A percentile compares a stretch with the other conserved stretches of the same genome.
Evolutionary conservation across 1,139 yeast genomes (phyloP).

Genomic region (Sugiyamaella castrensis): DNA sequence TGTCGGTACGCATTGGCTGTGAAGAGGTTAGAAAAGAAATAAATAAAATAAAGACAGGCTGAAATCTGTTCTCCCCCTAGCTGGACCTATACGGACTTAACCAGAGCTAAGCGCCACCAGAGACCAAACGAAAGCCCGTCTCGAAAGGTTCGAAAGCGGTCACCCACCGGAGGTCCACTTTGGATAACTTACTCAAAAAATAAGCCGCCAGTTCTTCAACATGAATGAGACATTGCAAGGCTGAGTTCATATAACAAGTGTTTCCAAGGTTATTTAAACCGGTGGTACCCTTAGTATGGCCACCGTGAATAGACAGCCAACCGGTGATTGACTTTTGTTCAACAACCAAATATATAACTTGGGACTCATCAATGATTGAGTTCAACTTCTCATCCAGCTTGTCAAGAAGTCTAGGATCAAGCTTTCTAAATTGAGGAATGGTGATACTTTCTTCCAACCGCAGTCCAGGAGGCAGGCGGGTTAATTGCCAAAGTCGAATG

Average conservation of each 20-base stretch:
- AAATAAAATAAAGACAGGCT: too few species aligned
- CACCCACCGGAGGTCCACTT: too few species aligned
- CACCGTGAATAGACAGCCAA: constrained; percentile 14
- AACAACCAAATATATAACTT: constrained; percentile 4
- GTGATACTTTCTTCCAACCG: not conserved
- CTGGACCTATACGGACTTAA: too few species aligned
- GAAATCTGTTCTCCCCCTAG: too few species aligned
- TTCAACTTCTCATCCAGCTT: not conserved
- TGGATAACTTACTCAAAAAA: constrained; percentile 41
- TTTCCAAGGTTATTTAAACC: constrained; percentile 88
- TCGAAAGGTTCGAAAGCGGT: too few species aligned
- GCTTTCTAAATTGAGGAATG: not conserved
- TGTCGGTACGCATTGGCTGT: constrained; percentile 44
- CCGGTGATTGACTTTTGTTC: constrained; percentile 14
- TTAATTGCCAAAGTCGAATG: constrained; percentile 13
- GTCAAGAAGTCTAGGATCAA: not conserved
- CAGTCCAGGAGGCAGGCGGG: not conserved
- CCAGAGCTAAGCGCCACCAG: too few species aligned
- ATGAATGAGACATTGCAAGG: constrained; percentile 85
- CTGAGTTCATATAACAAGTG: constrained; percentile 96
- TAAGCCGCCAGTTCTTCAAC: constrained; percentile 80
- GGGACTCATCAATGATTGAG: not conserved
- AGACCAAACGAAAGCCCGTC: too few species aligned
- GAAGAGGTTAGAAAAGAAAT: not conserved
- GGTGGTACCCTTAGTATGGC: constrained; percentile 42